phyloP scores from a whole-genome alignment of 139 green algal genomes.

The Closterium sp. region DNA sequence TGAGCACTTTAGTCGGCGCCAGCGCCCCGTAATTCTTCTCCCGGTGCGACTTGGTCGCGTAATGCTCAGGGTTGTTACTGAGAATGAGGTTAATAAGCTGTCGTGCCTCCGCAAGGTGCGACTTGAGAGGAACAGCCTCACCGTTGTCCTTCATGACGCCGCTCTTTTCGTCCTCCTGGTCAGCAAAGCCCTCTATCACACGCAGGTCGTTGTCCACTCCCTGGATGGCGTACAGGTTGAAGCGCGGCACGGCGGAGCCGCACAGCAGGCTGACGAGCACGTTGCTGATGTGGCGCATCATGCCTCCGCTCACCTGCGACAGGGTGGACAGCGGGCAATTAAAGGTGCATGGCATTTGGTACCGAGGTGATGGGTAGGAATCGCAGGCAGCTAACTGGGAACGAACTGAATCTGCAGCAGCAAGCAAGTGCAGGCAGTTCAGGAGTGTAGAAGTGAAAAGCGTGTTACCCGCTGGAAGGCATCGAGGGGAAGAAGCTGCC shows the following conservation, averaged over 20 bases:
- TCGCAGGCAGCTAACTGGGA: neutral
- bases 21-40: constrained; percentile 43
- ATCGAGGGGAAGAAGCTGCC: constrained; percentile 29
- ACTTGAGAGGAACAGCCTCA: constrained; percentile 17
- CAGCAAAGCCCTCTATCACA: constrained; percentile 42
- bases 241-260: constrained; percentile 36
- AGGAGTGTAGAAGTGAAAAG: neutral
- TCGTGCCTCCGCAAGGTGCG: constrained; percentile 25
- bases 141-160: constrained; percentile 15
- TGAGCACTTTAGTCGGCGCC: constrained; percentile 20
- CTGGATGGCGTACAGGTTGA: constrained; percentile 50
- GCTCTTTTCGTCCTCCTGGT: constrained; percentile 35
- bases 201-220: constrained; percentile 35
- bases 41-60: neutral
- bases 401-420: neutral
- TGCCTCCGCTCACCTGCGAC: constrained; percentile 30
- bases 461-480: constrained; percentile 36
- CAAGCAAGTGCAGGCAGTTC: neutral
- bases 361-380: neutral
- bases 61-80: constrained; percentile 43
- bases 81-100: constrained; percentile 48
- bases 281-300: constrained; percentile 47
- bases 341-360: neutral
- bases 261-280: constrained; percentile 23
- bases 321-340: neutral